Evolutionary conservation across 2,329 filamentous ascomycete genomes (phyloP).

Genomic region (Cucurbitaria berberidis): DNA sequence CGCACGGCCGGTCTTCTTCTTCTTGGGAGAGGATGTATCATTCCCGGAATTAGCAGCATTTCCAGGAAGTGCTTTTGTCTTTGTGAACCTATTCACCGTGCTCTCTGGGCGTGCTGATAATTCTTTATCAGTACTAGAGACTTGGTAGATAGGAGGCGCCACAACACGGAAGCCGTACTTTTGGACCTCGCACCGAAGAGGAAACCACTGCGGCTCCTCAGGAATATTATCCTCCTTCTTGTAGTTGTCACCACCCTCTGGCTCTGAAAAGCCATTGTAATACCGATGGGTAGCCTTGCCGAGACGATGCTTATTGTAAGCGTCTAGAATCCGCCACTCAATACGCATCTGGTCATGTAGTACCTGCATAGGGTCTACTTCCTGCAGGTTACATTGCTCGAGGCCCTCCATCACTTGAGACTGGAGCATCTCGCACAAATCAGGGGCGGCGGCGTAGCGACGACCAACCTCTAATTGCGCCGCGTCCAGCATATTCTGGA

Average conservation of each 20-base stretch:
- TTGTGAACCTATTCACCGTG: background rate
- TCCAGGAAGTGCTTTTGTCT: background rate
- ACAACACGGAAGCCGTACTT: background rate
- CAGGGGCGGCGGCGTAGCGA: constrained; percentile 3
- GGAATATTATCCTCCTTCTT: constrained; percentile 10
- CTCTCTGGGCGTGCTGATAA: background rate
- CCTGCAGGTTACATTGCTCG: constrained; percentile 2
- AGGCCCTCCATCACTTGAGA: background rate
- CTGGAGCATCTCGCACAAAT: constrained; percentile 8
- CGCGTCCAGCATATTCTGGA: constrained; percentile 9
- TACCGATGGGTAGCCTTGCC: constrained; percentile 4
- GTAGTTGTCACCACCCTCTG: constrained; percentile 4
- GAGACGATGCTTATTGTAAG: constrained; percentile 22
- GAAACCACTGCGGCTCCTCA: constrained; percentile 11
- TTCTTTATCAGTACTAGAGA: background rate
- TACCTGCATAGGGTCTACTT: constrained; percentile 1
- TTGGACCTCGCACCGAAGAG: constrained; percentile 6
- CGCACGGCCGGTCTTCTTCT: background rate
- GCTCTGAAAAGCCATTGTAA: background rate
- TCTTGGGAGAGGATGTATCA: background rate
- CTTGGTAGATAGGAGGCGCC: constrained; percentile 10
- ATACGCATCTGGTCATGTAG: constrained; percentile 1
- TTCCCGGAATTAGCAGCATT: background rate
- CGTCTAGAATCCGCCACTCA: constrained; percentile 11
- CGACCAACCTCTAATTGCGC: constrained; percentile 1